These are phyloP conservation scores for Bigelowiella natans DNA, from an alignment of 78 protist genomes.

Conservation along the genomic window DNA sequence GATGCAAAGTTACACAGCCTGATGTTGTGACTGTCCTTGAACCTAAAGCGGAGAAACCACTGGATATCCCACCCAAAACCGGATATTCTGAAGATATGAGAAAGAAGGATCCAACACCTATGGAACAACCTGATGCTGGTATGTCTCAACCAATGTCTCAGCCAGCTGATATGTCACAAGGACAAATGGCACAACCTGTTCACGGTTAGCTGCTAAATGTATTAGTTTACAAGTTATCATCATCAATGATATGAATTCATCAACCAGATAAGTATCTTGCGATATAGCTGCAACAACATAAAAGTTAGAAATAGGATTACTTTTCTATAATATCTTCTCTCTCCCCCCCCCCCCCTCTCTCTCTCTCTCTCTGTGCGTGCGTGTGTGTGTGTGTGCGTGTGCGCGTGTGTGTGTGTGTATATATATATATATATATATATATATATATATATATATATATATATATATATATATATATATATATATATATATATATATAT, in stretches of 20 bases:
- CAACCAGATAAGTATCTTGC: too few species aligned
- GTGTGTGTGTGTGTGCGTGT: not conserved
- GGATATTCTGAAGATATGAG: not conserved
- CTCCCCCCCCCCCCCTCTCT: too few species aligned
- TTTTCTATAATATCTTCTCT: too few species aligned
- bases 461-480: not conserved
- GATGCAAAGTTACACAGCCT: constrained; percentile 69
- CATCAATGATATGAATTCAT: too few species aligned
- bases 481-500: not conserved
- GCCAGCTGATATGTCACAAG: not conserved
- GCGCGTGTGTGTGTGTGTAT: not conserved
- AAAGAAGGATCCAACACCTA: not conserved
- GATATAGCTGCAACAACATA: too few species aligned
- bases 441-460: not conserved
- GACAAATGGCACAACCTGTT: too few species aligned
- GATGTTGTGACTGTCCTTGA: constrained; percentile 68
- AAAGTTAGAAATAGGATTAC: too few species aligned
- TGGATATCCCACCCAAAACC: not conserved
- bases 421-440: not conserved
- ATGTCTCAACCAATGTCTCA: not conserved
- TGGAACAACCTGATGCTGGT: not conserved
- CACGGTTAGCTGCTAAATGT: not conserved
- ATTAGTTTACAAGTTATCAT: not conserved
- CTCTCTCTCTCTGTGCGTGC: not conserved
- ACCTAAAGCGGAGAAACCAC: constrained; percentile 70